Evolutionary conservation across 2,329 filamentous ascomycete genomes (phyloP).

Genomic region (Fonsecaea monophora): DNA sequence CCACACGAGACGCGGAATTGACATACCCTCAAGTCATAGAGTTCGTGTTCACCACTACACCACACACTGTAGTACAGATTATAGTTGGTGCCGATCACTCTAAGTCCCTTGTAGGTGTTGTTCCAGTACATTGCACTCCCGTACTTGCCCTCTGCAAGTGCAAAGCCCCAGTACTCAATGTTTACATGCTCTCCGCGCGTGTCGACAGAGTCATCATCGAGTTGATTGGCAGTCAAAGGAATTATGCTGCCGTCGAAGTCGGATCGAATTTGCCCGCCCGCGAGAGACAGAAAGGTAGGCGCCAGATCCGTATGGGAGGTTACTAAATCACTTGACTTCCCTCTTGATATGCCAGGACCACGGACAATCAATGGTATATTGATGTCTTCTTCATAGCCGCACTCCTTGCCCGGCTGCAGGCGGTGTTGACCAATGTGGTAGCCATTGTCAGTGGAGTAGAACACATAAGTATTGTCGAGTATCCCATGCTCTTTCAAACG

Average conservation of each 20-base stretch:
- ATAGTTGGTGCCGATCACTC: conserved; percentile 47
- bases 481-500: conserved; percentile 51
- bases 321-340: conserved; percentile 53
- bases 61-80: conserved; percentile 52
- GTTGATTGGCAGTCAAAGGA: conserved; percentile 43
- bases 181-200: conserved; percentile 62
- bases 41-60: conserved; percentile 51
- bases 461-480: conserved; percentile 64
- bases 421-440: conserved; percentile 68
- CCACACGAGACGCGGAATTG: neutral
- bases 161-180: conserved; percentile 63
- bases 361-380: conserved; percentile 66
- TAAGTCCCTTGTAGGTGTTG: conserved; percentile 50
- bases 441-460: conserved; percentile 68
- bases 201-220: conserved; percentile 34
- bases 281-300: conserved; percentile 61
- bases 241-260: conserved; percentile 67
- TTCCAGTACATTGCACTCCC: conserved; percentile 32
- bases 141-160: conserved; percentile 44
- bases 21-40: conserved; percentile 48
- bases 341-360: conserved; percentile 61
- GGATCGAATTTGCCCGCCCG: conserved; percentile 43
- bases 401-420: conserved; percentile 64
- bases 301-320: conserved; percentile 70
- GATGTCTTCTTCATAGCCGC: conserved; percentile 66